Percentiles rank a stretch among this genome's conserved stretches.
Conservation (phyloP, 1,139 yeast genomes). For the Kodamaea plutei region DNA sequence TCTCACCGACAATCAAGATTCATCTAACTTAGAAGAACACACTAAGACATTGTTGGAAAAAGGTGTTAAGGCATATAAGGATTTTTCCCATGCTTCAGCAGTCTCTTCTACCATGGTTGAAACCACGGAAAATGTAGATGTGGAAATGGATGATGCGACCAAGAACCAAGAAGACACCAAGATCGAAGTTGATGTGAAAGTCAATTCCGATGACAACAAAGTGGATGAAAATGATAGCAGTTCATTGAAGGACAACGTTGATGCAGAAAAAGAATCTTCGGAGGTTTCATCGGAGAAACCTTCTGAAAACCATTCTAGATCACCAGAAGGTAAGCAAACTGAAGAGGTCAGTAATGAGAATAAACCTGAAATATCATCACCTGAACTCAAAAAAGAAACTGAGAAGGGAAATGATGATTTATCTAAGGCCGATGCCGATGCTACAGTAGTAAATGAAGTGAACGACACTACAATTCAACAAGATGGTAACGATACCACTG, state of each 20-base stretch:
- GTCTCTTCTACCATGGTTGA: conserved; percentile 10
- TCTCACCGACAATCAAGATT: conserved; percentile 23
- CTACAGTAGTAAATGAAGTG: conserved; percentile 34
- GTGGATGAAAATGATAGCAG: background rate
- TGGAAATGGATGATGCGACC: conserved; percentile 11
- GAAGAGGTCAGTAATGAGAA: conserved; percentile 8
- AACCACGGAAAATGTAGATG: conserved; percentile 10
- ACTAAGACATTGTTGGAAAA: conserved; percentile 26
- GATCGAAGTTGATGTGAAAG: background rate
- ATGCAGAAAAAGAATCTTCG: background rate
- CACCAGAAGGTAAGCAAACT: background rate
- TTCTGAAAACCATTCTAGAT: background rate
- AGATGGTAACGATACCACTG: conserved; percentile 42
- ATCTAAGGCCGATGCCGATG: conserved; percentile 27
- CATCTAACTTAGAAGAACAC: conserved; percentile 20
- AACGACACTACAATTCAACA: conserved; percentile 44
- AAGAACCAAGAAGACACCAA: background rate
- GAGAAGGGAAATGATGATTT: conserved; percentile 1
- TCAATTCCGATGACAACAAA: background rate
- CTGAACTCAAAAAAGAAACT: conserved; percentile 3
- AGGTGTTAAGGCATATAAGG: conserved; percentile 31
- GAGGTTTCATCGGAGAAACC: background rate
- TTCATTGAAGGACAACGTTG: background rate
- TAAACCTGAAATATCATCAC: conserved; percentile 1
- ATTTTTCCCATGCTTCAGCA: conserved; percentile 14